These are phyloP conservation scores for Carex parvula DNA, from an alignment of 176 grass and related monocot species.

Conservation along the genomic window DNA sequence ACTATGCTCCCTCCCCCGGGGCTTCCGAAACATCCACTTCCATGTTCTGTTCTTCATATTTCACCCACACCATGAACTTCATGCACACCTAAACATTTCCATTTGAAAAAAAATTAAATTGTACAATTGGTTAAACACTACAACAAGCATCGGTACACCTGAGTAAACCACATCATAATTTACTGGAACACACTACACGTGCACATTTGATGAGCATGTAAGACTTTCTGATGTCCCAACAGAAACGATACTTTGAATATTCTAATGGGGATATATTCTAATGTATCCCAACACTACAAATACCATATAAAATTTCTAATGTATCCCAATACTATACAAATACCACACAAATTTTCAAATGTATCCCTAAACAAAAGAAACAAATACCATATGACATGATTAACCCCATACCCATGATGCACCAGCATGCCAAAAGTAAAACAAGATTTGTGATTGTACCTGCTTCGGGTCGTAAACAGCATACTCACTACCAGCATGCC, in stretches of 20 bases:
- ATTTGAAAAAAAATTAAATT: neutral
- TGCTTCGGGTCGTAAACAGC: too few relatives aligned
- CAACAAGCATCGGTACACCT: neutral
- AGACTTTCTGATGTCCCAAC: neutral
- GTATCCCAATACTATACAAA: too few relatives aligned
- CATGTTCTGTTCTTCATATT: conserved; percentile 74
- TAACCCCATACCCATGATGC: neutral
- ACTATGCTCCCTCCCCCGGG: conserved; percentile 23
- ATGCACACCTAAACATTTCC: conserved; percentile 49
- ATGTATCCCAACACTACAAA: neutral
- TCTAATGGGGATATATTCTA: too few relatives aligned
- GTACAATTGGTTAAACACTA: neutral
- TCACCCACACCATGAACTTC: conserved; percentile 68
- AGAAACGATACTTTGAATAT: neutral
- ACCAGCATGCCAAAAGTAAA: neutral
- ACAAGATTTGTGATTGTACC: too few relatives aligned
- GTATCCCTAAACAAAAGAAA: neutral
- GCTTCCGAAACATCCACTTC: conserved; percentile 37
- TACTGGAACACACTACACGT: neutral
- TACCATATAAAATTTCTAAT: neutral
- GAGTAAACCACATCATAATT: neutral
- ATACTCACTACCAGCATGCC: too few relatives aligned
- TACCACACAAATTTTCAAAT: neutral
- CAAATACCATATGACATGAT: neutral
- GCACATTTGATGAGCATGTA: neutral